A percentile compares a stretch with the other conserved stretches of the same genome.
These are phyloP conservation scores for Eucalyptus virginea DNA, from an alignment of 345 rosid genomes.

Conservation along the genomic window DNA sequence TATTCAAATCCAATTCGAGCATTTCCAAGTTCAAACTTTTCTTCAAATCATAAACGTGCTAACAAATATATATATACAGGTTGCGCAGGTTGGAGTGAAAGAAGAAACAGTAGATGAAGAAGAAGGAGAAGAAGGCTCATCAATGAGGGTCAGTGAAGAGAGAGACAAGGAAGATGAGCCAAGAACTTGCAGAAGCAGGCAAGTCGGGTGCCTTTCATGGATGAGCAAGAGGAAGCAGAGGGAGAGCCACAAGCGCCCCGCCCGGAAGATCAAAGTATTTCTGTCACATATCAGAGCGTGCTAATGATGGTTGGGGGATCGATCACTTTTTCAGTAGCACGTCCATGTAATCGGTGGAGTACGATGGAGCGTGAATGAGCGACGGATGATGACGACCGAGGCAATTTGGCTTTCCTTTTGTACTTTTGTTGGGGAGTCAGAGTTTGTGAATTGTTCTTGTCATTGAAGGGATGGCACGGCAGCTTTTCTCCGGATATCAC, in stretches of 20 bases:
- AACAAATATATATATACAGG: not conserved
- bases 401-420: not conserved
- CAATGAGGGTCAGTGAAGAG: not conserved
- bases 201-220: not conserved
- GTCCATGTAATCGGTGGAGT: not conserved
- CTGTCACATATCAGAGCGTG: not conserved
- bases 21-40: not conserved
- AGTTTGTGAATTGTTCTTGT: not conserved
- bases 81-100: not conserved
- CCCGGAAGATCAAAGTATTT: not conserved
- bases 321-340: not conserved
- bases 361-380: not conserved
- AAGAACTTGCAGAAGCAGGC: not conserved
- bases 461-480: not conserved
- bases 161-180: not conserved
- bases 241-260: not conserved
- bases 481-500: not conserved
- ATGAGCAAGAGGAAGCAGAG: not conserved
- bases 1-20: not conserved
- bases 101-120: not conserved
- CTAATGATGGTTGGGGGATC: not conserved
- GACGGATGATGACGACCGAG: not conserved
- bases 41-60: not conserved
- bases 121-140: not conserved
- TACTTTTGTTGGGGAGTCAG: not conserved